Percentiles rank a stretch among this genome's conserved stretches.
These are phyloP conservation scores for Ambispora gerdemannii DNA, from an alignment of 192 early-diverging fungal genomes.

Conservation along the genomic window DNA sequence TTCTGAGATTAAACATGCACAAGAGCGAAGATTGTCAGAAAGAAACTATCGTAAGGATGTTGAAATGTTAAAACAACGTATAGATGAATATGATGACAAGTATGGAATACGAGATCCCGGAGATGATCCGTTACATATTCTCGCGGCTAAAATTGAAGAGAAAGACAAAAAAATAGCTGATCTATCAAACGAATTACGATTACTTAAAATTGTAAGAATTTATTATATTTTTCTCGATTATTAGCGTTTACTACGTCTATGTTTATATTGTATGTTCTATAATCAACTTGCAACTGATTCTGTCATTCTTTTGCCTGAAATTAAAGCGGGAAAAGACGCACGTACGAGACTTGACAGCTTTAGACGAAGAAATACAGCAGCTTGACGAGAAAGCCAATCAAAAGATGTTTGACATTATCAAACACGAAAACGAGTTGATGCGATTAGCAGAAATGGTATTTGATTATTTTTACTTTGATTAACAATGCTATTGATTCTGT, in stretches of 20 bases:
- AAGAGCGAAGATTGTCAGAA: slow-evolving; percentile 28
- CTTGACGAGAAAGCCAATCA: neutral
- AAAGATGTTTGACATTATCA: neutral
- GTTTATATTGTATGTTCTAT: neutral
- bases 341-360: slow-evolving; percentile 4
- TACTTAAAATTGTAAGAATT: neutral
- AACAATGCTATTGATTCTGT: too few species aligned
- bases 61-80: slow-evolving; percentile 39
- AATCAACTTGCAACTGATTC: neutral
- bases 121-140: slow-evolving; percentile 33
- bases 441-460: neutral
- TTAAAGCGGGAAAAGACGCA: slow-evolving; percentile 8
- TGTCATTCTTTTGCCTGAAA: neutral
- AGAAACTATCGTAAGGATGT: slow-evolving; percentile 43
- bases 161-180: slow-evolving; percentile 53
- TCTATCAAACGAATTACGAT: slow-evolving; percentile 45
- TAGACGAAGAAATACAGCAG: neutral
- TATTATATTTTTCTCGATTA: neutral
- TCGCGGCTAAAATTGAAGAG: slow-evolving; percentile 35
- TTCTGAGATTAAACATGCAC: slow-evolving; percentile 4
- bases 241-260: neutral
- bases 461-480: neutral
- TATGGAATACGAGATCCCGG: slow-evolving; percentile 32
- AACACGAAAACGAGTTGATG: neutral
- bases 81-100: slow-evolving; percentile 34